phyloP scores from a whole-genome alignment of 2,329 filamentous ascomycete species.

The Penicillium sp. region DNA sequence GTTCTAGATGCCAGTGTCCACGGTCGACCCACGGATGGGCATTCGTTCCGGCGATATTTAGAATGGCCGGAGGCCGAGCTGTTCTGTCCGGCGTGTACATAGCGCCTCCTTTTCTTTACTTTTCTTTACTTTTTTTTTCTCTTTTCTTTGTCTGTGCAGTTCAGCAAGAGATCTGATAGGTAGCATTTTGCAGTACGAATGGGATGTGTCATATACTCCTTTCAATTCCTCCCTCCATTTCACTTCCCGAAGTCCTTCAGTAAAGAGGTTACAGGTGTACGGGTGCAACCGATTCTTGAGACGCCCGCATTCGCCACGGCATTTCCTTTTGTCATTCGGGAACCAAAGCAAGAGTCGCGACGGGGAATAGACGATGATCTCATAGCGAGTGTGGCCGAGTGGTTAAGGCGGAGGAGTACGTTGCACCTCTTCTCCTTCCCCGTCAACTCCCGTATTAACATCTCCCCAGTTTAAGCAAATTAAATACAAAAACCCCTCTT shows the following conservation, averaged over 20 bases:
- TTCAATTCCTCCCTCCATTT: background rate
- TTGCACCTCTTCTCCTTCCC: background rate
- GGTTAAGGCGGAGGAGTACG: background rate
- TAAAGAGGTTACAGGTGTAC: background rate
- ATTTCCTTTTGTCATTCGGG: background rate
- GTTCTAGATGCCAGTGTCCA: constrained; percentile 30
- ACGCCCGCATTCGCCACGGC: background rate
- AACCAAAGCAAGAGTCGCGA: background rate
- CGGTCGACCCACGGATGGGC: constrained; percentile 11
- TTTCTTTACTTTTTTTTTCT: background rate
- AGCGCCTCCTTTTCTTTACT: constrained; percentile 4
- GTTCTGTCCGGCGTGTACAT: constrained; percentile 41
- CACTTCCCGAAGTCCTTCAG: background rate
- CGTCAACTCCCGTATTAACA: background rate
- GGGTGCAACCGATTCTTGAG: background rate
- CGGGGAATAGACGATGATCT: background rate
- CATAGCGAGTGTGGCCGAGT: background rate
- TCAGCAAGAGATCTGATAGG: background rate
- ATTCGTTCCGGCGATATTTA: constrained; percentile 18
- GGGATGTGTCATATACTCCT: constrained; percentile 8
- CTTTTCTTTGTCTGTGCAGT: background rate
- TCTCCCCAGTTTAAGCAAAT: background rate
- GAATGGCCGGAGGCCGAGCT: constrained; percentile 30
- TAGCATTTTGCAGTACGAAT: background rate
- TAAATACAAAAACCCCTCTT: background rate